Conservation (phyloP, 116 monocot genomes). For the Phalaenopsis hybrid region DNA sequence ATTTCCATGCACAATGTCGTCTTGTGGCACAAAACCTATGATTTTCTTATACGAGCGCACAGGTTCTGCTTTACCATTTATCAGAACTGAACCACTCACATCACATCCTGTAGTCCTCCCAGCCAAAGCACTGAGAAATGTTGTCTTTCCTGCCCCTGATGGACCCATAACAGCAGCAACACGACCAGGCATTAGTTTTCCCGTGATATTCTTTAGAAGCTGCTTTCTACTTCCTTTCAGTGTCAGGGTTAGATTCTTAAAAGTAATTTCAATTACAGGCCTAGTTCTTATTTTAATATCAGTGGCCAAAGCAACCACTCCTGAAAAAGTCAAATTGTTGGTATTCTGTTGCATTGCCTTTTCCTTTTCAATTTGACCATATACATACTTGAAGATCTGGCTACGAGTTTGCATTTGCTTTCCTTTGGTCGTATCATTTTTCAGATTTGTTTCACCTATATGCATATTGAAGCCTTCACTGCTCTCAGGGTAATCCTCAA, state of each 20-base stretch:
- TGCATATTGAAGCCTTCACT: conserved; percentile 22
- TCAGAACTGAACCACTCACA: conserved; percentile 30
- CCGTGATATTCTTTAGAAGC: conserved; percentile 40
- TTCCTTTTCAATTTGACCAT: conserved; percentile 53
- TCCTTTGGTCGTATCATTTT: conserved; percentile 24
- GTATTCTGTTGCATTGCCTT: conserved; percentile 35
- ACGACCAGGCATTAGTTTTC: conserved; percentile 45
- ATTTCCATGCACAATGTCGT: conserved; percentile 63
- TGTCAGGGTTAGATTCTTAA: conserved; percentile 46
- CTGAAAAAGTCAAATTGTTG: conserved; percentile 35
- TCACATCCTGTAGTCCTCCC: conserved; percentile 48
- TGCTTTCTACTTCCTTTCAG: conserved; percentile 37
- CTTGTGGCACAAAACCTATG: conserved; percentile 67
- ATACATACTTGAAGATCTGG: conserved; percentile 46
- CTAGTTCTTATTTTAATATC: conserved; percentile 22
- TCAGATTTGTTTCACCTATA: conserved; percentile 27
- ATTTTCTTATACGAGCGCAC: conserved; percentile 50
- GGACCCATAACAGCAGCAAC: conserved; percentile 59
- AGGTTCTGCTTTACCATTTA: conserved; percentile 44
- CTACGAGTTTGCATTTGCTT: conserved; percentile 36
- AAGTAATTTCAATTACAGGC: conserved; percentile 42
- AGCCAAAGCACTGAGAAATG: conserved; percentile 48
- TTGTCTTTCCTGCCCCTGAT: conserved; percentile 66
- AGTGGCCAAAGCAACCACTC: conserved; percentile 31
- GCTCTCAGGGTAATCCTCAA: conserved; percentile 24